Evolutionary conservation across 2,329 filamentous ascomycete genomes (phyloP), one percentile per base, ranked within the genome.

Genomic region (Trichoderma atroviride): DNA sequence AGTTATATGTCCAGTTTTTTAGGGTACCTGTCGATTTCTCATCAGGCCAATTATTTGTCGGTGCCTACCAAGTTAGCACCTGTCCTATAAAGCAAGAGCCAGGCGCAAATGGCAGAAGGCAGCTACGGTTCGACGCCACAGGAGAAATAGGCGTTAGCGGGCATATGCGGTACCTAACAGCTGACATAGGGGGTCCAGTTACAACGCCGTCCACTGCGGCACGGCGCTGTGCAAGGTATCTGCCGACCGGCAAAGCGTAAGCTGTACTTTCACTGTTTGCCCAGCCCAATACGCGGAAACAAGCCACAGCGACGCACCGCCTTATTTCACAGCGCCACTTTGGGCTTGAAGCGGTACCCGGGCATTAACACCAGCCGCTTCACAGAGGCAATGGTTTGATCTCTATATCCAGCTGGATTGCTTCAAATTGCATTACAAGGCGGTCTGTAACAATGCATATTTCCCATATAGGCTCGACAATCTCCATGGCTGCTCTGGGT

Each of bases 1-100:
- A 33, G 35, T 57, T 47, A 57, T 66, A 47, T 58, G 53, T 33
- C 29, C 33, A 35, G 5, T 16, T 35, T 53, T 22, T 31, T 27
- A 35, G 43, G 43, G 43, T 19, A 37, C 27, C 19, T 47, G 16
- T 31, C 52, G 11, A 31, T 27, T 53, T 31, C 53, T 56, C 53
- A 19, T 33, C 53, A n/a, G 50, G n/a, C 63, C 43, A 58, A 59
- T 67, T 67, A 64, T 27, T 27, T 43, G 22, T 55, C 52, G 24
- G 27, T 58, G 19, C 40, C 40, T 35, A 37, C 55, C 7, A 29
- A 58, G 31, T 33, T 35, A 35, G 33, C 33, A 35, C 31, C 14
- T n/a, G 35, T 43, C 40, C 40, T 43, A 58, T n/a, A n/a, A 5
- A 58, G 33, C n/a, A 43, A 43, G 19, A 58, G 47, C 47, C 55